phyloP scores from a whole-genome alignment of 495 filamentous ascomycete species.

The Xylaria acuta region DNA sequence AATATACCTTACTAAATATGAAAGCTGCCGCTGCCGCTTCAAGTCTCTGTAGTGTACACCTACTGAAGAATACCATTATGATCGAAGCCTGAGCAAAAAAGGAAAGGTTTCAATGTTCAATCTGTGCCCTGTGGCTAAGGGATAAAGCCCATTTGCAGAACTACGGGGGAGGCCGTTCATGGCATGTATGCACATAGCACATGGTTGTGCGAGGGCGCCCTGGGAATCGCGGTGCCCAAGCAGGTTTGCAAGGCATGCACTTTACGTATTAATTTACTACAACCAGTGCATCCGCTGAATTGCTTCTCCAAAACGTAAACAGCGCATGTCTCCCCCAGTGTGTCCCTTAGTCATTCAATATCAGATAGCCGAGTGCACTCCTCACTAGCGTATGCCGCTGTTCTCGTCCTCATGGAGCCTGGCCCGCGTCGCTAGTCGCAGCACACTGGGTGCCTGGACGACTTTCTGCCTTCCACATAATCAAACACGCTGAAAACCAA shows the following conservation, averaged over 20 bases:
- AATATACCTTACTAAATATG: neutral
- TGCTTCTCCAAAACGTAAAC: neutral
- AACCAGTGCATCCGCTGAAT: neutral
- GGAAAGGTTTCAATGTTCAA: neutral
- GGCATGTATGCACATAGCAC: neutral
- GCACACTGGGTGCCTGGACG: neutral
- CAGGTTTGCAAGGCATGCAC: neutral
- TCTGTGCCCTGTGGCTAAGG: neutral
- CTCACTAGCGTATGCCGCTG: neutral
- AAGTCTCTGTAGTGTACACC: neutral
- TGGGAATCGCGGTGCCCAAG: neutral
- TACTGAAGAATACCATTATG: no score
- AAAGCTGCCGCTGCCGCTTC: neutral
- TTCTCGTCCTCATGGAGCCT: neutral
- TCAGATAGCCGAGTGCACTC: neutral
- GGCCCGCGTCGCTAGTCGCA: neutral
- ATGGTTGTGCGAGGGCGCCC: neutral
- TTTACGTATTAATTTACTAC: neutral
- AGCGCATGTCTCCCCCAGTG: no score
- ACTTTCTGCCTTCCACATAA: neutral
- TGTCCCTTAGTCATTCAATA: neutral
- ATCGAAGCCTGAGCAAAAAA: neutral
- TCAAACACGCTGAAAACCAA: neutral
- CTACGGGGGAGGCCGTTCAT: neutral
- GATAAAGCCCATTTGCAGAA: neutral